Percentiles rank a stretch among this genome's conserved stretches.
Evolutionary conservation across 1,139 yeast genomes (phyloP).

Genomic region (Chernovozyma sophiae-reginae): DNA sequence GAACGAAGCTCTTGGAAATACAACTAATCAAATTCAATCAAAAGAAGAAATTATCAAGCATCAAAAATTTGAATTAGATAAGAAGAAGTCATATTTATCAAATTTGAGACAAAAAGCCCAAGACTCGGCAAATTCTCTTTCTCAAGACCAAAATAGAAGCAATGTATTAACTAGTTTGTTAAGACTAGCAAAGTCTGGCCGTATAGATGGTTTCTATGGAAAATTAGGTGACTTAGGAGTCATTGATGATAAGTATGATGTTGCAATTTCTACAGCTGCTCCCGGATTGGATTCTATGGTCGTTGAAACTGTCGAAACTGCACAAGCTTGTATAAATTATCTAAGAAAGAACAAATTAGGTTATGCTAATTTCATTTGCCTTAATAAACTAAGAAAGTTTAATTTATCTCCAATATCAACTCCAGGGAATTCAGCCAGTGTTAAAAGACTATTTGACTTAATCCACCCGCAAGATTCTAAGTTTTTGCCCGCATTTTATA

Average conservation of each 20-base stretch:
- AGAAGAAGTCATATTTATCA: slow-evolving; percentile 52
- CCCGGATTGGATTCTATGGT: slow-evolving; percentile 90
- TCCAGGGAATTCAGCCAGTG: slow-evolving; percentile 62
- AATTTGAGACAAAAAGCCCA: slow-evolving; percentile 57
- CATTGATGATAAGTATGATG: slow-evolving; percentile 83
- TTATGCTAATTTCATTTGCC: slow-evolving; percentile 80
- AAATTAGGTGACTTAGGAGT: slow-evolving; percentile 87
- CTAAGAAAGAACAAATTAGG: slow-evolving; percentile 83
- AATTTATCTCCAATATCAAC: slow-evolving; percentile 60
- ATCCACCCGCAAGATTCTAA: slow-evolving; percentile 61
- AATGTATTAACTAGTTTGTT: slow-evolving; percentile 68
- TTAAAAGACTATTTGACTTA: slow-evolving; percentile 81
- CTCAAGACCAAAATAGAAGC: slow-evolving; percentile 62
- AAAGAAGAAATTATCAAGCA: slow-evolving; percentile 57
- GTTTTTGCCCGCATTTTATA: slow-evolving; percentile 85
- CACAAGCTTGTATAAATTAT: slow-evolving; percentile 86
- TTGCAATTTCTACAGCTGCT: slow-evolving; percentile 94
- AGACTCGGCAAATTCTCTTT: slow-evolving; percentile 59
- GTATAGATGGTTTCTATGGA: slow-evolving; percentile 84
- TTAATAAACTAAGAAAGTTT: slow-evolving; percentile 68
- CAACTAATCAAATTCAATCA: slow-evolving; percentile 48
- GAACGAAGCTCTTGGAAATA: slow-evolving; percentile 44
- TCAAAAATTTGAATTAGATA: slow-evolving; percentile 46
- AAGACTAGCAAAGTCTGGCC: slow-evolving; percentile 72
- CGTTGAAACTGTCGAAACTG: slow-evolving; percentile 90